Base-by-base conservation (phyloP, 2,329 filamentous ascomycete species). In the Fusarium zealandicum region DNA sequence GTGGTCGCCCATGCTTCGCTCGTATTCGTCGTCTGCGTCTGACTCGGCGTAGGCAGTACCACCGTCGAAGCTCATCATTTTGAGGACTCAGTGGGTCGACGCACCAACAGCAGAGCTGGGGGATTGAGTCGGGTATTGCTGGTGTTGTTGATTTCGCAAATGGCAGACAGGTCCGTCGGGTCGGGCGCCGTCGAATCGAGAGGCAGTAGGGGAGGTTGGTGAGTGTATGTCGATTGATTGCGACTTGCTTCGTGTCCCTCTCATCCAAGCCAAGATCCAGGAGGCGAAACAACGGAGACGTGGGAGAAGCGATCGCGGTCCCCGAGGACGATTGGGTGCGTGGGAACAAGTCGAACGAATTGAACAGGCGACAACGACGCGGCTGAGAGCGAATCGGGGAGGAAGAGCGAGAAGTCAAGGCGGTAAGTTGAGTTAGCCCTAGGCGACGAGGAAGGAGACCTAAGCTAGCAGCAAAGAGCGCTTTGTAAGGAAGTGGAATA, bases 11-110 rank as follows among this genome's bases (percentile, higher is more conserved):
- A 88, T 80, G 73, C 86, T 87, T 70, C 88, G 82, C 80, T 93
- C 89, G 73, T 91, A 92, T 78, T 93, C 90, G 75, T 93, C 90
- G 75, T 92, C 90, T 67, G 88, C 89, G 71, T 91, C 90, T 63
- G 86, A 91, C 76, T 91, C 90, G 72, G 90, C 86, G 74, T 92
- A 92, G 57, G 86, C 84, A 63, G 85, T 87, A 69, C 85, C 85
- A 60, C 81, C 80, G 68, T 84, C 83, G 76, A 87, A 87, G 72
- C 81, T 83, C 83, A 85, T 84, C 69, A 72, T 73, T 51, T 59
- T 67, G 60, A 55, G 51, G 56, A 41, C 51, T 53, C 37, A 50
- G 48, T 40, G 45, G 50, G 51, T 58, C 46, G 10, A 53, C 37
- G 50, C 62, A 50, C 56, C 58, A 59, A 38, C 25, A 53, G 40